Percentiles rank a stretch among this genome's conserved stretches.
phyloP scores from a whole-genome alignment of 257 asterid species.

The Solanum piurae region DNA sequence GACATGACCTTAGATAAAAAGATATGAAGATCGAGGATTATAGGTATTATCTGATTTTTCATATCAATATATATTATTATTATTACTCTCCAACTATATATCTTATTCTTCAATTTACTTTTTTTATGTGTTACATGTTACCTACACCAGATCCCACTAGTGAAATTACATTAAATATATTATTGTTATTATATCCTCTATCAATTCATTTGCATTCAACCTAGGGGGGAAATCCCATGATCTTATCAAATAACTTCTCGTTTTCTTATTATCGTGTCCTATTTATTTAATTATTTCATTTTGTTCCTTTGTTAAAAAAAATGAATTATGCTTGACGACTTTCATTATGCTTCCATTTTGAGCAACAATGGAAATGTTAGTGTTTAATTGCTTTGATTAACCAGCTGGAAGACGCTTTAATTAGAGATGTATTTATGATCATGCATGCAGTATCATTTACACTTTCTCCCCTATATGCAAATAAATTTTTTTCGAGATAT shows the following conservation, averaged over 20 bases:
- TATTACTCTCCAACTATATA: not conserved
- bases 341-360: not conserved
- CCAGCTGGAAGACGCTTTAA: not conserved
- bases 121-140: too few relatives aligned
- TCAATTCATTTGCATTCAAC: too few relatives aligned
- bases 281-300: not conserved
- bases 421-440: not conserved
- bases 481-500: not conserved
- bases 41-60: rapidly evolving
- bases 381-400: not conserved
- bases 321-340: not conserved
- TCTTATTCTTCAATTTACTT: not conserved
- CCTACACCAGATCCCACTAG: rapidly evolving
- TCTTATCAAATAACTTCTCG: too few relatives aligned
- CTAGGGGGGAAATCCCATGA: too few relatives aligned
- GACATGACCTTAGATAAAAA: too few relatives aligned
- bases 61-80: too few relatives aligned
- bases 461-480: not conserved
- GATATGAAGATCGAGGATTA: not conserved
- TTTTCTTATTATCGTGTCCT: not conserved
- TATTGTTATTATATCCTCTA: not conserved
- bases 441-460: not conserved
- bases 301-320: not conserved
- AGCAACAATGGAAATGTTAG: not conserved
- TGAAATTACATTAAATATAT: too few relatives aligned